Evolutionary conservation across 176 grass and related monocot genomes (phyloP).

Genomic region (Phoenix roebelenii): DNA sequence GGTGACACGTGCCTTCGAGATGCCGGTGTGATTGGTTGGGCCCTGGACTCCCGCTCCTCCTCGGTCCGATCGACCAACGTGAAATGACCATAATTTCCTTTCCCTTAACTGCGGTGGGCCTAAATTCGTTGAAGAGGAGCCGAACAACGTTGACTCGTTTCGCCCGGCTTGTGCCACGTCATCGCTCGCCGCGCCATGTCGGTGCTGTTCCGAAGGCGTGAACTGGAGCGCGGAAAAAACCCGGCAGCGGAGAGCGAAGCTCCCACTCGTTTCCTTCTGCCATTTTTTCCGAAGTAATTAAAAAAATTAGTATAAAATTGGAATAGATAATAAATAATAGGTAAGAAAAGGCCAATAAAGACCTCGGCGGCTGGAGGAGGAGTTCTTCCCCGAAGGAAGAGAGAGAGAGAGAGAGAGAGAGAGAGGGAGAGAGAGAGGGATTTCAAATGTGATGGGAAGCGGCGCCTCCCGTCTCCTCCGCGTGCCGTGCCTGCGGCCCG

Average conservation of each 20-base stretch:
- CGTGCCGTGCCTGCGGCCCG: conserved; percentile 32
- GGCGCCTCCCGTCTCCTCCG: conserved; percentile 66
- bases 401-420: not conserved
- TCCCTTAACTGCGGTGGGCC: not conserved
- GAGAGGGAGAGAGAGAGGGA: not conserved
- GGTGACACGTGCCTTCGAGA: conserved; percentile 16
- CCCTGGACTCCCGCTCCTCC: conserved; percentile 29
- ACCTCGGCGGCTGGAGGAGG: conserved; percentile 13
- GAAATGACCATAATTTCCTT: conserved; percentile 12
- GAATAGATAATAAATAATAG: conserved; percentile 3
- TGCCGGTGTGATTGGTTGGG: conserved; percentile 13
- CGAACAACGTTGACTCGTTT: conserved; percentile 37
- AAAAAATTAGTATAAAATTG: not conserved
- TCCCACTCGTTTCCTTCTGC: conserved; percentile 10
- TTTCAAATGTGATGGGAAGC: conserved; percentile 85
- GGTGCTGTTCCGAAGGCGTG: conserved; percentile 14
- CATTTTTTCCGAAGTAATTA: not conserved
- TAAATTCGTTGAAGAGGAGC: conserved; percentile 11
- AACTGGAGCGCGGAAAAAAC: conserved; percentile 21
- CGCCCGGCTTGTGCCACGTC: conserved; percentile 11
- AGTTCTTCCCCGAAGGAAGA: not conserved
- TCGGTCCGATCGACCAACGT: not conserved
- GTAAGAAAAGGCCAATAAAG: not conserved
- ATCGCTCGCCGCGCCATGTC: conserved; percentile 30
- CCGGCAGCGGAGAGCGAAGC: conserved; percentile 9